Percentiles rank a stretch among this genome's conserved stretches.
Evolutionary conservation across 805 yeast genomes (phyloP).

Genomic region (Kluyveromyces aestuarii): DNA sequence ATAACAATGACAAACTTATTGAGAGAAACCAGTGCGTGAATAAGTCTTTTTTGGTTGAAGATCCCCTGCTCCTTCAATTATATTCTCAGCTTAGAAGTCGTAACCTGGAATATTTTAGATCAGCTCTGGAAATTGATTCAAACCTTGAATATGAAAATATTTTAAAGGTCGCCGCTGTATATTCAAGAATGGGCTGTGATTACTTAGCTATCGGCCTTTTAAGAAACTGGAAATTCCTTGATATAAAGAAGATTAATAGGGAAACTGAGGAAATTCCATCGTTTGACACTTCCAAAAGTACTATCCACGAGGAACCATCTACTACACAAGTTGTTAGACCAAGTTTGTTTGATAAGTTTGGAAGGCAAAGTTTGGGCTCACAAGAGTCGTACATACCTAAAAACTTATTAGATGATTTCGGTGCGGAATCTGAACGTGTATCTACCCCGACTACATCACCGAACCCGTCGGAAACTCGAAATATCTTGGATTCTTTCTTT

Average conservation of each 20-base stretch:
- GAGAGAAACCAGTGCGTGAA: slow-evolving; percentile 29
- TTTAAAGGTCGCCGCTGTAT: slow-evolving; percentile 53
- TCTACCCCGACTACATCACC: neutral
- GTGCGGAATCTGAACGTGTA: neutral
- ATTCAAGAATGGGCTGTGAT: slow-evolving; percentile 88
- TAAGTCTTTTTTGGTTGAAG: slow-evolving; percentile 52
- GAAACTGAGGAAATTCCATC: neutral
- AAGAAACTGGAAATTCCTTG: slow-evolving; percentile 56
- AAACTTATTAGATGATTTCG: neutral
- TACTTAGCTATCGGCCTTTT: slow-evolving; percentile 55
- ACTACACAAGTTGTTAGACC: slow-evolving; percentile 16
- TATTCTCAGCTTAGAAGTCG: slow-evolving; percentile 53
- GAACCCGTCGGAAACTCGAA: neutral
- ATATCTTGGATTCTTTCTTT: neutral
- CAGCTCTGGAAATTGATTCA: slow-evolving; percentile 35
- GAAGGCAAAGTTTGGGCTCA: neutral
- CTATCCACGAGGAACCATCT: slow-evolving; percentile 12
- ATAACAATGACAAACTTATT: slow-evolving; percentile 20
- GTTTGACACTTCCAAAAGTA: slow-evolving; percentile 1
- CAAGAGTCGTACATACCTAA: neutral
- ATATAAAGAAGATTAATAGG: slow-evolving; percentile 4
- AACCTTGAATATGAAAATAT: slow-evolving; percentile 52
- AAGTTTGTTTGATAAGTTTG: slow-evolving; percentile 25
- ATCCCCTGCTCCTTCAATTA: slow-evolving; percentile 68
- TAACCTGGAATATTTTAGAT: slow-evolving; percentile 40